Evolutionary conservation across 805 yeast species (phyloP).

Genomic region (Metschnikowia proteae): DNA sequence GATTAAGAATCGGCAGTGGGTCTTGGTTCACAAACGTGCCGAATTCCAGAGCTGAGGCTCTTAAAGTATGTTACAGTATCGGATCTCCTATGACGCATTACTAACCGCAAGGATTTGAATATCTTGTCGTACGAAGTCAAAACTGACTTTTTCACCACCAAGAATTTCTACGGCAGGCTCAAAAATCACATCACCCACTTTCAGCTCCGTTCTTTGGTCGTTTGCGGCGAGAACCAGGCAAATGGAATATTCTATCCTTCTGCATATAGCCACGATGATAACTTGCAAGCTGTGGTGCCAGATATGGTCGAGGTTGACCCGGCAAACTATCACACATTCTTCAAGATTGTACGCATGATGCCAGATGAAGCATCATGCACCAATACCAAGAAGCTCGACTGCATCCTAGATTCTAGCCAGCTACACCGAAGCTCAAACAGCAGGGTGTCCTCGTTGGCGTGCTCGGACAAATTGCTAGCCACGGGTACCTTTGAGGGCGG

Average conservation of each 20-base stretch:
- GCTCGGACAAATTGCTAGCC: slow-evolving; percentile 39
- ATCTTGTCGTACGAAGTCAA: slow-evolving; percentile 17
- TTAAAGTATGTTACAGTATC: slow-evolving; percentile 26
- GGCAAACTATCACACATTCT: slow-evolving; percentile 28
- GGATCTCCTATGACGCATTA: slow-evolving; percentile 6
- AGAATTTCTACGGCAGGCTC: slow-evolving; percentile 40
- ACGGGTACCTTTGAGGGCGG: slow-evolving; percentile 58
- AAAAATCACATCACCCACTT: slow-evolving; percentile 53
- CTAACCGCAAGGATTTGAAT: slow-evolving; percentile 26
- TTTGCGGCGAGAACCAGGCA: slow-evolving; percentile 30
- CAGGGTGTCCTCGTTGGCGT: slow-evolving; percentile 47
- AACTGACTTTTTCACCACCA: slow-evolving; percentile 37
- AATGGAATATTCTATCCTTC: slow-evolving; percentile 41
- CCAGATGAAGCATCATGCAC: slow-evolving; percentile 21
- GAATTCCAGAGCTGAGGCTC: slow-evolving; percentile 31
- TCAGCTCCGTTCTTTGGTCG: slow-evolving; percentile 51
- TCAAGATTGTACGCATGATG: slow-evolving; percentile 34
- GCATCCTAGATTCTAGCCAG: slow-evolving; percentile 35
- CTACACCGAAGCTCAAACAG: slow-evolving; percentile 29
- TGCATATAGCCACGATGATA: slow-evolving; percentile 30
- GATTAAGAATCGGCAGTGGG: slow-evolving; percentile 31
- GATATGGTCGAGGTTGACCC: slow-evolving; percentile 10
- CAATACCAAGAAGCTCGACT: slow-evolving; percentile 30
- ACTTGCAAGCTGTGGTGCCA: slow-evolving; percentile 24
- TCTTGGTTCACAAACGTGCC: slow-evolving; percentile 40